Conservation (phyloP, 2,329 filamentous ascomycete genomes). For the Alternaria ethzedia region DNA sequence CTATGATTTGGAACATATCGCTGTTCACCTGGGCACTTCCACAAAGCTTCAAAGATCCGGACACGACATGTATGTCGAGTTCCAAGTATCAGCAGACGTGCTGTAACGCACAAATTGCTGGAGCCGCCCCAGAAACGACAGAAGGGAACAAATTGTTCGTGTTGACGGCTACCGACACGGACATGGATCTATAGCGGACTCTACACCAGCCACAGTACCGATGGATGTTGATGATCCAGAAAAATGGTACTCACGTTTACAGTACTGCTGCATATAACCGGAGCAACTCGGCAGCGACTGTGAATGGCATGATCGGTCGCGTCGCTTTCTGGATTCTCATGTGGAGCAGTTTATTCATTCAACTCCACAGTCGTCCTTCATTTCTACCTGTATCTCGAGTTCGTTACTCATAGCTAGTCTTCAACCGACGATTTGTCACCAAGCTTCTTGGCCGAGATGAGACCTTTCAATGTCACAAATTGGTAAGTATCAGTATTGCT, state of each 20-base stretch:
- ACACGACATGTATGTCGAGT: background rate
- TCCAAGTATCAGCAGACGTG: background rate
- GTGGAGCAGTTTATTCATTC: background rate
- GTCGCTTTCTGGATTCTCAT: background rate
- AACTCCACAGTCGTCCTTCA: background rate
- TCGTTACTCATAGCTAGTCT: accelerated
- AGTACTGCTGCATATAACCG: background rate
- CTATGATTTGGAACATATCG: background rate
- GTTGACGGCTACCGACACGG: background rate
- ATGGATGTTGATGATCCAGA: background rate
- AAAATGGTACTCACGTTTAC: background rate
- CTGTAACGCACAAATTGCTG: background rate
- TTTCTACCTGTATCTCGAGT: background rate
- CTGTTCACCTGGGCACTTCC: background rate
- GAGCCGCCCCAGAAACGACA: background rate
- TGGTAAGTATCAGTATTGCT: background rate
- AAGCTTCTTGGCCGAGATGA: background rate
- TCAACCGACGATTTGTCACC: background rate
- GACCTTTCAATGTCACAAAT: background rate
- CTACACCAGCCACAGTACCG: background rate
- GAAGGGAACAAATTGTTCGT: background rate
- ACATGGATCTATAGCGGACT: background rate
- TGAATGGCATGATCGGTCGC: background rate
- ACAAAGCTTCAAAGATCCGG: background rate
- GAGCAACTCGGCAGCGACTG: background rate